Base-by-base conservation (phyloP, 1,284 basidiomycete genomes). In the Irpex sp. region DNA sequence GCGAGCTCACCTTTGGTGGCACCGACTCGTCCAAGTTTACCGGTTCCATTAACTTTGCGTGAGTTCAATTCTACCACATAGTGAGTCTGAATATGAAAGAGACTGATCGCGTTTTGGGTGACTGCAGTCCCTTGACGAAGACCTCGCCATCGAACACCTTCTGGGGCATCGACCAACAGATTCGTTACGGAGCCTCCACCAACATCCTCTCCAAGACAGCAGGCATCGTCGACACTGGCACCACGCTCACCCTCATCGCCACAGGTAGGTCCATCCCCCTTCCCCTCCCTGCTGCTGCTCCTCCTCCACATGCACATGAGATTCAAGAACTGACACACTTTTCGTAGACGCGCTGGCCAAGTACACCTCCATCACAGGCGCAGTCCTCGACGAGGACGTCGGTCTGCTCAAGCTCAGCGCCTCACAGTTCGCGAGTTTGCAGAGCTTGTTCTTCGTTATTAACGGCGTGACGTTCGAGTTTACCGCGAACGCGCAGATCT, bases 401-500 rank as follows among this genome's bases (percentile, higher is more conserved):
- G 72, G 71, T 47, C 69, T 74, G 57, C 70, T 75, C 21, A 65
- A 65, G 43, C 43, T 74, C 56, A 68, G 71, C 6, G 54, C 61
- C 1, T 67, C 66, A 13, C 69, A 73, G 49, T 70, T 69, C 62
- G 63, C 58, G 19, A 70, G 66, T 37, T 68, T 75, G 1, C 55
- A 70, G 65, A 73, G 70, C 66, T 64, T 75, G 62, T 70, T 70
- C 70, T 74, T 75, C 68, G 65, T 54, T 61, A 71, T 75, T 61
- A 68, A 66, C 63, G 72, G 70, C 31, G 64, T 64, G 4, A 63
- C 51, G 15, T 81, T 78, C 65, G 78, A 80, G 68, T 72, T 85
- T 58, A 83, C 81, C 3, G 71, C 83, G 3, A 83, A 86, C 63
- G 84, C 83, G 1, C 85, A 86, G 75, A 78, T 84, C 65, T 86